Base-by-base conservation (phyloP, 495 filamentous ascomycete species). In the Eremomyces bilateralis region DNA sequence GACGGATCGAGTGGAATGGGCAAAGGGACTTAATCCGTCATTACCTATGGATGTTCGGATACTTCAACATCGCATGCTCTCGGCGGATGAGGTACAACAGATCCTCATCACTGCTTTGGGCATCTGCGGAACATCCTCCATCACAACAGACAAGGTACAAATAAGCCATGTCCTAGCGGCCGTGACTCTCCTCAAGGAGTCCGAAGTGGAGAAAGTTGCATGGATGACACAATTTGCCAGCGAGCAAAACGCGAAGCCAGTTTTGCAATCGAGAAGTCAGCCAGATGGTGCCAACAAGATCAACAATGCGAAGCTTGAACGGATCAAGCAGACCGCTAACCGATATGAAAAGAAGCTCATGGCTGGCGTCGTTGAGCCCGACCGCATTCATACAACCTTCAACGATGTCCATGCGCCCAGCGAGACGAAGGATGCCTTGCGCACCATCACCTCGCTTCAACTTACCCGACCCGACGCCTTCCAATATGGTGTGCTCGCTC, bases 391-490 rank as follows among this genome's bases (percentile, higher is more conserved):
- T 33, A 90, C 80, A 0, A 85, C 78, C 2, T 97, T 95, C 38
- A 53, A 66, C 10, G 76, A 90, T 48, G 73, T 97, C 24, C 75
- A 80, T 39, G 82, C 78, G 12, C 70, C 83, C 0, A 51, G 64
- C 2, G 77, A 81, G 33, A 94, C 80, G 8, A 77, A 91, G 20
- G 81, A 92, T 25, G 76, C 83, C 1, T 57, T 95, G 36, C 83
- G 84, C 52, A 84, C 78, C 3, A 61, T 95, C 21, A 97, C 90
- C 2, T 78, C 78, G 1, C 62, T 97, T 5, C 91, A 83, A 0
- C 64, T 97, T 0, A 62, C 77, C 18, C 74, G 90, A 1, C 88
- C 88, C 0, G 88, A 97, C 28, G 88, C 90, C 19, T 97, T 97
- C 53, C 73, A 73, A 12, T 97, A 97, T 49, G 88, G 88, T 53